Evolutionary conservation across 2,329 filamentous ascomycete genomes (phyloP), one percentile per base, ranked within the genome.

Genomic region (Fusarium agapanthi): DNA sequence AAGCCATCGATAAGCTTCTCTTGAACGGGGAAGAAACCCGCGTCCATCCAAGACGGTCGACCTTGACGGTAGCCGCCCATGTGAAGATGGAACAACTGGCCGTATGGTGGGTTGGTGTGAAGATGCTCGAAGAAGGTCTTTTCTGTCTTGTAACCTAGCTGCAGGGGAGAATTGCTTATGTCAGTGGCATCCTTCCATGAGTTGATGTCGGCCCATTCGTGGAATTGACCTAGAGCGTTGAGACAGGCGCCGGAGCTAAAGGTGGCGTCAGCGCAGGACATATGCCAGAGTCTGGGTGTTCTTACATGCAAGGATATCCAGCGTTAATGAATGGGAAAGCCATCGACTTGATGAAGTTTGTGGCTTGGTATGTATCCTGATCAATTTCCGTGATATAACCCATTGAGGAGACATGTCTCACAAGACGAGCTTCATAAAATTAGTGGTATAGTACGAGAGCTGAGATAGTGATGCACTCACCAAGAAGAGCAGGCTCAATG

Each of bases 321-420:
- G 77, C 78, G 1, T 77, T 75, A 18, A 85, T 81, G 24, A 79
- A 74, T 8, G 79, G 76, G 28, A 83, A 74, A 44, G 76, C 78
- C 57, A 84, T 67, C 0, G 81, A 78, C 45, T 76, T 81, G 47
- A 79, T 76, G 61, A 83, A 84, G 73, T 81, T 83, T 61, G 81
- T 84, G 1, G 79, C 75, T 69, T 74, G 71, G 71, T 84, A 85
- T 34, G 79, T 77, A 47, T 84, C 81, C 0, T 65, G 56, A 1
- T 74, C 80, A 1, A 77, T 76, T 65, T 84, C 82, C 2, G 74
- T 72, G 50, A 85, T 73, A 65, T 84, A 82, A 1, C 83, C 83
- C 80, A 84, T 83, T 1, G 82, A 79, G 2, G 74, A 77, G 2
- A 84, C 67, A 61, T 84, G 83, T 20, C 80, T 75, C 73, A 84